Evolutionary conservation across 495 filamentous ascomycete species (phyloP), one percentile per base, ranked within the genome.

Genomic region (Penicillium parvum): DNA sequence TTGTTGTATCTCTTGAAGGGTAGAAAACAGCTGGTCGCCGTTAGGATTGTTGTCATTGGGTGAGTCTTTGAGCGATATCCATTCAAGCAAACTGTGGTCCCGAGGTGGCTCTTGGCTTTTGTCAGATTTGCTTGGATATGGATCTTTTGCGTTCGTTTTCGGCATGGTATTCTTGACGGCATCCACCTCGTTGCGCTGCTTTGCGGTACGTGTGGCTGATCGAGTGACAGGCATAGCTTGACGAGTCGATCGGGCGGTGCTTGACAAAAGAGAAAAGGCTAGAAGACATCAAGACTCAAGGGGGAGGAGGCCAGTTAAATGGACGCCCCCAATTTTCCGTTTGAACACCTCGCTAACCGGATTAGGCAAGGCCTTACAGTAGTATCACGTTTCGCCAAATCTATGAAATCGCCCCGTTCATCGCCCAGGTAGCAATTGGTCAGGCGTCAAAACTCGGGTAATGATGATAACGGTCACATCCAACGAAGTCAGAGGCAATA

Each of bases 31-130:
- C 26, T 38, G 20, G 22, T 38, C 35, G 35, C 35, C 26, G 26
- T 34, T 22, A 14, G 10, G 40, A 20, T 22, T 42, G 11, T n/a
- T 14, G 34, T 22, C 36, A 7, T 12, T 42, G 28, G 40, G 28
- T 42, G 29, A 6, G 26, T 41, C 23, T 41, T 43, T 43, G 1
- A 43, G 40, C 32, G 40, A 43, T 43, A 43, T 34, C 30, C 19
- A 35, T 26, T 43, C 40, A n/a, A 34, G 20, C 29, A 43, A 34
- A 18, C 16, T 34, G 16, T 4, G 8, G 16, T 18, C 11, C 16
- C 6, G 32, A 34, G 16, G 16, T 34, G 32, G 32, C 16, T n/a
- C n/a, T n/a, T n/a, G n/a, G 1, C 20, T 34, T 5, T 19, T 15
- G 32, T 34, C 16, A 15, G 17, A 34, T 15, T 34, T 15, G 17